Percentiles rank a stretch among this genome's conserved stretches.
Evolutionary conservation across 192 early-diverging fungal genomes (phyloP).

Genomic region (Mortierella alpina): DNA sequence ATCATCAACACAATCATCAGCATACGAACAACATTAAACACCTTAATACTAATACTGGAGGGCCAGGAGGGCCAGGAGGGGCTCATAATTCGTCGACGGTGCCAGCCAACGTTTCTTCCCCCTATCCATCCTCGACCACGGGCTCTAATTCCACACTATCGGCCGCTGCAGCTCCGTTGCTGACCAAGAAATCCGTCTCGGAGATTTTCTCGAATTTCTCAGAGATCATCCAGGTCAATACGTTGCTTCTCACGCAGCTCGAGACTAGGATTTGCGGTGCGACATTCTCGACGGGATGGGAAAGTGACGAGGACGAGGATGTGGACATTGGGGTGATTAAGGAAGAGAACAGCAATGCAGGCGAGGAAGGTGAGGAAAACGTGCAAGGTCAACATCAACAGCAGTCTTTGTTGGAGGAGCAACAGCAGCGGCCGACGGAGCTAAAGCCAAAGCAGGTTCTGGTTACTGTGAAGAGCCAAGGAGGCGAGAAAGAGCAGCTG

Average conservation of each 20-base stretch:
- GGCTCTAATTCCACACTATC: slow-evolving; percentile 39
- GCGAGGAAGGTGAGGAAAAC: slow-evolving; percentile 1
- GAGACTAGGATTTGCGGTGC: slow-evolving; percentile 63
- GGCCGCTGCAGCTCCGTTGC: slow-evolving; percentile 73
- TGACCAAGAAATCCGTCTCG: slow-evolving; percentile 66
- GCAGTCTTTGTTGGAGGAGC: background rate
- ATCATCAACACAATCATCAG: background rate
- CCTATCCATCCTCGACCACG: slow-evolving; percentile 34
- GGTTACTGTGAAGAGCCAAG: slow-evolving; percentile 35
- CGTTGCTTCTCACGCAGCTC: slow-evolving; percentile 65
- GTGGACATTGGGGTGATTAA: background rate
- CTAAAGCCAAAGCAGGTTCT: slow-evolving; percentile 35
- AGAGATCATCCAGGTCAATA: slow-evolving; percentile 70
- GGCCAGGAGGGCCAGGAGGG: slow-evolving; percentile 1
- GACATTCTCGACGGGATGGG: slow-evolving; percentile 43
- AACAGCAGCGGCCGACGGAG: slow-evolving; percentile 8
- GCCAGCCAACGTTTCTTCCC: slow-evolving; percentile 5
- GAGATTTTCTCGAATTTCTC: slow-evolving; percentile 76
- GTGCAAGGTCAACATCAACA: background rate
- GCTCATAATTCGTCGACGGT: background rate
- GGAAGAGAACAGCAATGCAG: background rate
- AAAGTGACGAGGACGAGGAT: slow-evolving; percentile 37
- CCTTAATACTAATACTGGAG: slow-evolving; percentile 12
- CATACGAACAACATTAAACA: slow-evolving; percentile 14
- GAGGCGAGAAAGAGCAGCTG: slow-evolving; percentile 31